Evolutionary conservation across 371 early-diverging fungal species (phyloP), one percentile per base, ranked within the genome.

Genomic region (Apophysomyces elegans): DNA sequence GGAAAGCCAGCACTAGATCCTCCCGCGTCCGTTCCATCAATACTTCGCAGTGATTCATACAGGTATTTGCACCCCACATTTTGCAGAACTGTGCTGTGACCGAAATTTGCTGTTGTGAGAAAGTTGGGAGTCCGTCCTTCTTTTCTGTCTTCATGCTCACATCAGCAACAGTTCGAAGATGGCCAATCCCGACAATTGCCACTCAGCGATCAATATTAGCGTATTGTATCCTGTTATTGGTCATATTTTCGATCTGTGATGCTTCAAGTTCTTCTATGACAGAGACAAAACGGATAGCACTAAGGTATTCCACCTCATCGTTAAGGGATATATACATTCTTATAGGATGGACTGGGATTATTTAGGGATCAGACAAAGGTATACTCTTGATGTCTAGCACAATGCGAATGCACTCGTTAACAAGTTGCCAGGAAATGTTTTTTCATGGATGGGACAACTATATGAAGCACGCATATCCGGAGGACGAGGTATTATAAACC

Each of bases 401-500:
- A 32, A 43, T 7, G 32, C 32, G 32, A 38, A 16, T 7, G 13
- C 50, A 26, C 7, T 9, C 37, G n/a, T 56, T 38, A 14, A 45
- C 21, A 1, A 36, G 5, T 41, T 14, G 37, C 3, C 60, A 90
- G 88, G 90, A 91, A 68, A 93, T 95, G 91, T 97, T 97, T 73
- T 74, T 88, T 72, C 94, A 95, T 74, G 96, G 92, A 11, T 95
- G 84, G 76, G 76, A 89, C 46, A 88, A 84, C n/a, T 97, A 98
- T 74, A 81, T 96, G 83, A 70, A 85, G 38, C 66, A 92, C 64
- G 99, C 90, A 4, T 97, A 90, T 78, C 98, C 98, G 9, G 80
- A 83, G 56, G 99, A 98, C 76, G 99, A 98, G 77, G 88, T 88
- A 37, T 13, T 12, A 35, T 59, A 4, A 26, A 47, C 21, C 38